Evolutionary conservation across 371 early-diverging fungal species (phyloP).

Genomic region (Basidiobolus meristosporus): DNA sequence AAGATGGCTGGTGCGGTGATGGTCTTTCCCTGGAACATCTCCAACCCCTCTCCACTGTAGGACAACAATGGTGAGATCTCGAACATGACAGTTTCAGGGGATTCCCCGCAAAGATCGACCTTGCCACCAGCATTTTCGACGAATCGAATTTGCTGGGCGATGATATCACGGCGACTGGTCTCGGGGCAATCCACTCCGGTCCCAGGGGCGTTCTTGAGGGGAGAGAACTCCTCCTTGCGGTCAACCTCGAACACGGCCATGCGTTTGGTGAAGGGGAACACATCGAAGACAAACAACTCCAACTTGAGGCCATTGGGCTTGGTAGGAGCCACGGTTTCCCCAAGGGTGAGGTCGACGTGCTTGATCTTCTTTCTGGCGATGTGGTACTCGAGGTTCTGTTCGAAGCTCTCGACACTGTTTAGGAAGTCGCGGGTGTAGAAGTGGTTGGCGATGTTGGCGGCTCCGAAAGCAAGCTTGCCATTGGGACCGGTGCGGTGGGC

Average conservation of each 20-base stretch:
- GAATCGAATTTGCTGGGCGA: constrained; percentile 69
- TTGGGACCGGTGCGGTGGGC: constrained; percentile 41
- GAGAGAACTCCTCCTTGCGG: constrained; percentile 88
- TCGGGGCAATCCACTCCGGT: constrained; percentile 77
- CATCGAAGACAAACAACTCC: constrained; percentile 86
- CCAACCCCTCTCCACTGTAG: constrained; percentile 88
- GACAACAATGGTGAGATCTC: constrained; percentile 84
- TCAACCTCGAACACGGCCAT: constrained; percentile 84
- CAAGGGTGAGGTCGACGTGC: constrained; percentile 56
- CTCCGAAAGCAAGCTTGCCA: constrained; percentile 57
- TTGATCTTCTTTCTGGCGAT: constrained; percentile 95
- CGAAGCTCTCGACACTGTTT: constrained; percentile 58
- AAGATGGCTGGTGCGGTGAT: no score
- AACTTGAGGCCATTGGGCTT: constrained; percentile 90
- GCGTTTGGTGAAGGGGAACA: constrained; percentile 70
- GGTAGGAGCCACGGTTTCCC: constrained; percentile 48
- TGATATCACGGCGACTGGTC: constrained; percentile 74
- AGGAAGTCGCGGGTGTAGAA: constrained; percentile 88
- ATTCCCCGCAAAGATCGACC: constrained; percentile 29
- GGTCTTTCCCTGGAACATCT: no score
- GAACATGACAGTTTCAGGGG: constrained; percentile 24
- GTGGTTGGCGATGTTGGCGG: constrained; percentile 96
- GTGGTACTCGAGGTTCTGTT: constrained; percentile 75
- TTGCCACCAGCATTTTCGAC: constrained; percentile 70
- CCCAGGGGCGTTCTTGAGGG: constrained; percentile 94